Base-by-base conservation (phyloP, 768 basidiomycete species). In the Vishniacozyma victoriae region DNA sequence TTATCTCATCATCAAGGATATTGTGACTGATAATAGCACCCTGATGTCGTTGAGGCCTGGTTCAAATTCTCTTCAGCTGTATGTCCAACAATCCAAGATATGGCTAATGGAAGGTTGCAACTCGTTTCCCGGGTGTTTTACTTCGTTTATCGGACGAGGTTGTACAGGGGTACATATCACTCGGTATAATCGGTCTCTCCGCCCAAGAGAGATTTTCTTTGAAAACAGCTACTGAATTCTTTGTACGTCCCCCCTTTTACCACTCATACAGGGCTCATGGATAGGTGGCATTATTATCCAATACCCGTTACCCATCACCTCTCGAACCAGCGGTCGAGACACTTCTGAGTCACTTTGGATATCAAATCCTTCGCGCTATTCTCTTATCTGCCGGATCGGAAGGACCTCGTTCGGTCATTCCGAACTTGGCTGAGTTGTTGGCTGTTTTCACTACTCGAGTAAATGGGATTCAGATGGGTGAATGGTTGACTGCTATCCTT, bases 41-140 rank as follows among this genome's bases (percentile, higher is more conserved):
- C 91, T 0, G 91, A 93, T 67, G 80, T 93, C 22, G 87, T 89
- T 14, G 88, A 90, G 64, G 82, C 82, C 20, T 92, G 91, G 70
- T 93, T 92, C 72, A 77, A 77, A 7, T 91, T 82, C 64, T 78
- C 86, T 76, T 86, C 88, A 37, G 78, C 80, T 37, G 86, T 87
- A 52, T 39, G 79, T 75, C 15, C 22, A 23, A 26, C 19, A 5
- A 4, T 7, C 31, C 12, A 35, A 11, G 24, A 7, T 6, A 31
- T 16, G 33, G 18, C n/a, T 46, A 7, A 16, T 19, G 14, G 4
- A 41, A 67, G 54, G 57, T 70, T 20, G 57, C 72, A 1, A 57
- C 60, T 4, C 59, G 70, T 3, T 72, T 74, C 43, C 55, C 62
- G 9, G 45, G 62, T 5, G 61, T 64, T 0, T 48, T 72, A 7